Evolutionary conservation across 1,139 yeast genomes (phyloP), one percentile per base, ranked within the genome.

Genomic region (Suhomyces anneliseae): DNA sequence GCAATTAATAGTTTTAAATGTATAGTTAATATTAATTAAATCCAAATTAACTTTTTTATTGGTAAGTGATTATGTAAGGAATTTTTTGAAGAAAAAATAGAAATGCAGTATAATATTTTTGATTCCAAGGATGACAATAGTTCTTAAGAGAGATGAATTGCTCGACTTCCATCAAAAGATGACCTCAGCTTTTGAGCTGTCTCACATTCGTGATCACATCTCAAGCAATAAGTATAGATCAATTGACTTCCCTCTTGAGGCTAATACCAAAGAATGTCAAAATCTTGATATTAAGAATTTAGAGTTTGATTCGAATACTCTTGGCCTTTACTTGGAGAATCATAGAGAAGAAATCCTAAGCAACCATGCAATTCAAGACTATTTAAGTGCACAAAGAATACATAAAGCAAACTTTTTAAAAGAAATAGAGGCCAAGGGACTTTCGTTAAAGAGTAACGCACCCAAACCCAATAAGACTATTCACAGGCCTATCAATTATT

Each of bases 341-440:
- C 47, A 49, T 27, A 38, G 52, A 11, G 54, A 54, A 6, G 43
- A 48, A 8, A 43, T 50, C 2, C 34, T 49, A 27, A 50, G 52
- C 11, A 53, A 55, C 29, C 60, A 53, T 39, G 40, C 44, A 5
- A 55, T 51, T 3, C 57, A 56, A 38, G 54, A 53, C 9, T 68
- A 55, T 46, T 9, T 62, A 9, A 52, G 46, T 29, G 42, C 53
- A 6, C 66, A 60, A 44, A 45, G 54, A 38, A 44, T 48, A 6
- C 72, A 68, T 44, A 52, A 47, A 36, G 48, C 45, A 11, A 56
- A 56, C 34, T 69, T 69, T 44, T 42, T 59, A 26, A 46, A 57
- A 31, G 72, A 69, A 45, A 58, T 68, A 7, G 38, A 54, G 36
- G 51, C 54, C 9, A 61, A 54, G 43, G 69, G 69, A 1, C 31